Evolutionary conservation across 2,329 filamentous ascomycete species (phyloP), one percentile per base, ranked within the genome.

Genomic region (Penicillium sp.): DNA sequence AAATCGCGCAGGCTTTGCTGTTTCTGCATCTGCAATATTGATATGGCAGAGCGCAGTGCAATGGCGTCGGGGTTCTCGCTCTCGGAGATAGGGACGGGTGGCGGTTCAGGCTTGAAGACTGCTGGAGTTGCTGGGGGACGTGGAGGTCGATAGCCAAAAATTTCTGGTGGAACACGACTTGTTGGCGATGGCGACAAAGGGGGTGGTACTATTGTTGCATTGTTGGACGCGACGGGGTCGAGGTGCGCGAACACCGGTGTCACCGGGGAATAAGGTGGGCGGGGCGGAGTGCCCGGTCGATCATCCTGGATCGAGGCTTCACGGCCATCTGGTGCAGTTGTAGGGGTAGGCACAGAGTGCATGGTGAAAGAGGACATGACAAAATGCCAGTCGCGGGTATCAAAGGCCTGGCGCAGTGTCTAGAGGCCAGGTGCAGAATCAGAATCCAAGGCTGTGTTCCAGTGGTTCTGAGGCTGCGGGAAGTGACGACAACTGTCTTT

Each of bases 1-100:
- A 96, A 84, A 71, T 96, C 91, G 41, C 81, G 80, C 43, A 83
- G 75, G 35, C 89, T 89, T 66, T 87, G 87, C 63, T 85, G 83
- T 56, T 84, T 84, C 74, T 97, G 92, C 57, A 95, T 78, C 72
- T 95, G 89, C 41, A 97, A 77, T 44, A 95, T 84, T 7, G 88
- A 86, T 52, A 96, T 89, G 40, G 91, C 88, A 24, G 87, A 88
- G 57, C 86, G 84, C 52, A 96, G 78, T 4, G 92, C 92, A 52
- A 96, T 86, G 23, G 87, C 89, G 74, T 97, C 92, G 6, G 89
- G 84, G 64, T 95, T 95, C 47, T 74, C 70, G 46, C 72, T 73
- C 49, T 76, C 71, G 27, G 72, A 74, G 46, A 77, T 69, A 8
- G 74, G 73, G 3, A 74, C 64, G 2, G 73, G 63, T n/a, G 68